Evolutionary conservation across 495 filamentous ascomycete genomes (phyloP).

Genomic region (Lasiosphaeria ovina): DNA sequence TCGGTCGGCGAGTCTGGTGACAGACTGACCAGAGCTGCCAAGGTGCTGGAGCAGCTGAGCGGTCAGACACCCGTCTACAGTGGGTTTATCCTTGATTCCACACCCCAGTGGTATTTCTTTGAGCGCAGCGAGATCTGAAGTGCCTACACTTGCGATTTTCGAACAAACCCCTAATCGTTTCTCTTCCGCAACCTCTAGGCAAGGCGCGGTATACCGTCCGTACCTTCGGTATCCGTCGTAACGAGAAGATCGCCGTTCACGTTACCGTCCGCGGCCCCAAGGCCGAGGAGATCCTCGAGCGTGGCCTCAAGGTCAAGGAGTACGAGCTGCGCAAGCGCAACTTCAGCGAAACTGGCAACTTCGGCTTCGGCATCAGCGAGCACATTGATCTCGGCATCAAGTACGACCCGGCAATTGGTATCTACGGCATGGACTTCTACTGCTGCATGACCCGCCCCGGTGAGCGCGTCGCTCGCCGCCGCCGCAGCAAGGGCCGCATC

Average conservation of each 20-base stretch:
- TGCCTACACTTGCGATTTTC: no score
- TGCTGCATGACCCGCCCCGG: slow-evolving; percentile 99
- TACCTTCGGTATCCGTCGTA: slow-evolving; percentile 99
- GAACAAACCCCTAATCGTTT: not conserved
- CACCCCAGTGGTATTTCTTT: no score
- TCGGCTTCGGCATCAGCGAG: slow-evolving; percentile 99
- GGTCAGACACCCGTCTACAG: slow-evolving; percentile 99
- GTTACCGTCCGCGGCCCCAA: slow-evolving; percentile 99
- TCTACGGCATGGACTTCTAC: slow-evolving; percentile 99
- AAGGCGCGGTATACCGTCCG: slow-evolving; percentile 99
- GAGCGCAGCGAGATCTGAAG: no score
- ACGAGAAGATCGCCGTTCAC: slow-evolving; percentile 99
- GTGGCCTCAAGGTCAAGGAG: slow-evolving; percentile 99
- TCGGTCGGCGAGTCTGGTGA: slow-evolving; percentile 99
- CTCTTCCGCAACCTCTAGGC: slow-evolving; percentile 48
- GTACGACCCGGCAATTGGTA: slow-evolving; percentile 98
- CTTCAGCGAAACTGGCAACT: slow-evolving; percentile 99
- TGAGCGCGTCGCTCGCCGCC: slow-evolving; percentile 93
- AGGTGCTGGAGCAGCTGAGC: slow-evolving; percentile 98
- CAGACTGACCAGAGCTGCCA: slow-evolving; percentile 98
- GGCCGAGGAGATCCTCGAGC: slow-evolving; percentile 99
- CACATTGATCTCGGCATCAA: slow-evolving; percentile 99
- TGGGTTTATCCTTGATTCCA: slow-evolving; percentile 39
- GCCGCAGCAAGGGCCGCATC: slow-evolving; percentile 81
- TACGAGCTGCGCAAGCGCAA: slow-evolving; percentile 98